Evolutionary conservation across 306 rosid species (phyloP).

Genomic region (Malus asiatica): DNA sequence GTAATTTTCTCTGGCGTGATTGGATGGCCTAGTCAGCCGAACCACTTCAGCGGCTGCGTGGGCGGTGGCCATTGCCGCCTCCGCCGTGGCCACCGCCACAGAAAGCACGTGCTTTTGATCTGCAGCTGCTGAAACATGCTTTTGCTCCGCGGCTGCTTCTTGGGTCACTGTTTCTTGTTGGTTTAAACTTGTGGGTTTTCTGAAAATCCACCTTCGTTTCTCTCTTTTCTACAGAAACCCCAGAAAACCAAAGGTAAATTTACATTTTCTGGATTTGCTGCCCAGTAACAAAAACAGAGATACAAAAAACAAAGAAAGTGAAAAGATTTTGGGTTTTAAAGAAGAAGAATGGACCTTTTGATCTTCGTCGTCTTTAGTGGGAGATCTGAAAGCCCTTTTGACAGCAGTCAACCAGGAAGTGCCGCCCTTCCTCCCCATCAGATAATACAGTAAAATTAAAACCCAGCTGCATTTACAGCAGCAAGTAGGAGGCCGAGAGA

Average conservation of each 20-base stretch:
- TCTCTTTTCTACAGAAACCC: slow-evolving; percentile 59
- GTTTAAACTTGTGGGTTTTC: slow-evolving; percentile 39
- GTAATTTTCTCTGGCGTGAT: slow-evolving; percentile 31
- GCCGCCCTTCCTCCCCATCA: slow-evolving; percentile 93
- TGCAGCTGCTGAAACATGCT: not conserved
- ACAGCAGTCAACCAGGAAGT: slow-evolving; percentile 93
- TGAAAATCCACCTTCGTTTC: slow-evolving; percentile 81
- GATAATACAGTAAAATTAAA: slow-evolving; percentile 39
- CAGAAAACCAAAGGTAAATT: not conserved
- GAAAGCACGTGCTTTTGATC: slow-evolving; percentile 71
- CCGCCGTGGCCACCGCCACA: slow-evolving; percentile 71
- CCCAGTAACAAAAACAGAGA: not conserved
- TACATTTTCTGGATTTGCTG: not conserved
- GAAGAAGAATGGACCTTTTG: slow-evolving; percentile 36
- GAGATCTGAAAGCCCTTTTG: slow-evolving; percentile 99
- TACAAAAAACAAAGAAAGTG: not conserved
- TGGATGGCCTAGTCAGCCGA: slow-evolving; percentile 47
- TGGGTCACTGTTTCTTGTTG: slow-evolving; percentile 39
- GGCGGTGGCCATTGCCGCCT: slow-evolving; percentile 77
- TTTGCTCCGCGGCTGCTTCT: slow-evolving; percentile 16
- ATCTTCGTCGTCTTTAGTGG: slow-evolving; percentile 87
- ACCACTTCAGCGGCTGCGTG: slow-evolving; percentile 67
- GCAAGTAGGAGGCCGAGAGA: not conserved
- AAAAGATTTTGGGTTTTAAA: not conserved
- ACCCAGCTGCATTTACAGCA: slow-evolving; percentile 48